These are phyloP conservation scores for Eucalyptus brandiana DNA, from an alignment of 345 rosid genomes.

Conservation along the genomic window DNA sequence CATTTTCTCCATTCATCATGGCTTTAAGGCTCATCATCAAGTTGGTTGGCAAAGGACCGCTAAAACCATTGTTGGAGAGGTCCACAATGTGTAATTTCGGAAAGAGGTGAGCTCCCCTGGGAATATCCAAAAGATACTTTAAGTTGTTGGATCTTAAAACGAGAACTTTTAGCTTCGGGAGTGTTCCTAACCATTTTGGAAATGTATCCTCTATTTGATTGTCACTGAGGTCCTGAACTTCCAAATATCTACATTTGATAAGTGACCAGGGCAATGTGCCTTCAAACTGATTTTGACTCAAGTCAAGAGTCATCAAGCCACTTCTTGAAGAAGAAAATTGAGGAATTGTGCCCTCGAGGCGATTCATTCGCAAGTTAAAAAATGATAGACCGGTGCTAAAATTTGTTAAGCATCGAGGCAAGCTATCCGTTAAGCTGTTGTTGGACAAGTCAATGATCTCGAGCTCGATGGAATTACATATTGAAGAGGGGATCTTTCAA, in stretches of 20 bases:
- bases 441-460: too few relatives aligned
- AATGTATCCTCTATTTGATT: neutral
- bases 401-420: too few relatives aligned
- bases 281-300: too few relatives aligned
- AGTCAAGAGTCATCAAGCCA: too few relatives aligned
- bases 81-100: neutral
- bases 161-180: neutral
- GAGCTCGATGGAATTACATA: too few relatives aligned
- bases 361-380: too few relatives aligned
- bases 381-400: rapidly evolving
- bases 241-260: neutral
- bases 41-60: neutral
- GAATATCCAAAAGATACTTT: neutral
- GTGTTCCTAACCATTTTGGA: neutral
- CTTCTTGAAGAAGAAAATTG: too few relatives aligned
- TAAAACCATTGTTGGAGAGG: neutral
- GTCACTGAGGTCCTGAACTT: neutral
- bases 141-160: neutral
- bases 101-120: neutral
- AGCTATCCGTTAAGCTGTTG: too few relatives aligned
- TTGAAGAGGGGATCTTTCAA: too few relatives aligned
- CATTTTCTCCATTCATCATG: neutral
- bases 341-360: too few relatives aligned
- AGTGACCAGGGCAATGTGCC: neutral
- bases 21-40: neutral